phyloP scores from a whole-genome alignment of 2,329 filamentous ascomycete genomes.

The Pseudocercospora vitis region DNA sequence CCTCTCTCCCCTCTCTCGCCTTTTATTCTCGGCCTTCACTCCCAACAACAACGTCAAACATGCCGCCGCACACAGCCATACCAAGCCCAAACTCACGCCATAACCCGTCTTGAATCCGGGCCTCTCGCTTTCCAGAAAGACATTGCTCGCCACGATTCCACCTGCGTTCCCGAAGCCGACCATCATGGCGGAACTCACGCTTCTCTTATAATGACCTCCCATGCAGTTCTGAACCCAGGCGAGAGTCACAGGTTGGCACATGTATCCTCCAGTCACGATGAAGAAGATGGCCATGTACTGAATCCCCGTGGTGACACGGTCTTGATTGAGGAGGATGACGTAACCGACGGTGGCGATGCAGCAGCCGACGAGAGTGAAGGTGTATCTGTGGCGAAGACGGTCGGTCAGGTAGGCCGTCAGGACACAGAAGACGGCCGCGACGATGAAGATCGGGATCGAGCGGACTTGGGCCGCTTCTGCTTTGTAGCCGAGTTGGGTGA shows the following conservation, averaged over 20 bases:
- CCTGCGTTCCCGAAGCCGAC: conserved; percentile 54
- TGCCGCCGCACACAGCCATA: conserved; percentile 48
- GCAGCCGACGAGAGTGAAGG: conserved; percentile 37
- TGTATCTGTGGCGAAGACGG: conserved; percentile 27
- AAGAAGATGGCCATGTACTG: conserved; percentile 59
- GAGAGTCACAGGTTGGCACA: conserved; percentile 56
- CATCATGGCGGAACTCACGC: conserved; percentile 55
- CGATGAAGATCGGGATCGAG: conserved; percentile 44
- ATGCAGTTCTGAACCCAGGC: conserved; percentile 61
- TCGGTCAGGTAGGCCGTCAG: conserved; percentile 27
- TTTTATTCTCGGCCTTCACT: conserved; percentile 48
- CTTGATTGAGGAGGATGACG: conserved; percentile 53
- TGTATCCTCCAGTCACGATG: conserved; percentile 55
- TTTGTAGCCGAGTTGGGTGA: conserved; percentile 64
- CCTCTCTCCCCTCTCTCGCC: conserved; percentile 49
- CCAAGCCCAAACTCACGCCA: conserved; percentile 48
- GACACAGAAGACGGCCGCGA: conserved; percentile 24
- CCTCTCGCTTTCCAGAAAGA: conserved; percentile 51
- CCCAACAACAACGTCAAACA: conserved; percentile 44
- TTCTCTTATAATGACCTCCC: conserved; percentile 59
- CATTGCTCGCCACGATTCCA: conserved; percentile 54
- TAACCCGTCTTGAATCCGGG: conserved; percentile 55
- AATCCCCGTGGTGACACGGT: conserved; percentile 27
- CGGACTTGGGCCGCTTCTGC: conserved; percentile 49
- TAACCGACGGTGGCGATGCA: conserved; percentile 48